Base-by-base conservation (phyloP, 2,329 filamentous ascomycete genomes). In the Colletotrichum musicola region DNA sequence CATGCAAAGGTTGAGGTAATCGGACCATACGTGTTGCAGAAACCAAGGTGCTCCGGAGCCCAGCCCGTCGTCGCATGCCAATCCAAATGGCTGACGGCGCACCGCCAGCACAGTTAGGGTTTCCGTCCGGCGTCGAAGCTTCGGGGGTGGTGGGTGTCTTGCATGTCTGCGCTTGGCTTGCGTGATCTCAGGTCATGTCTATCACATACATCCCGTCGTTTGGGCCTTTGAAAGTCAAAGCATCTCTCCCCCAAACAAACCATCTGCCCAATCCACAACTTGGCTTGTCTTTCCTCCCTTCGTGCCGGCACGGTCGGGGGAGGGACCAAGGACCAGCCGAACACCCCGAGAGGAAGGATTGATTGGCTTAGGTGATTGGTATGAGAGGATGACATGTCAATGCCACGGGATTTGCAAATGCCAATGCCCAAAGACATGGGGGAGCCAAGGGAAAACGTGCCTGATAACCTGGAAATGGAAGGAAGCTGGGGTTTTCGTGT, bases 201-300 rank as follows among this genome's bases (percentile, higher is more conserved):
- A 64, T 58, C n/a, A 44, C 60, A 54, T 40, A 68, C 64, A 16
- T 27, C n/a, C 38, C 62, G 47, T 10, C 42, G 62, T 10, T 10
- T 38, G 4, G 27, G 27, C 4, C 30, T 38, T 2, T 46, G 16
- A 14, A 14, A 46, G 44, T 35, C 53, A 30, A 49, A 56, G 50
- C 58, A 51, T 35, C 30, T 10, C 30, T 35, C 30, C 30, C 30
- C 30, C 30, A 35, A 35, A 35, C 9, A 30, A 7, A 2, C 30
- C 30, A 9, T 35, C 30, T 35, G 30, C 30, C 30, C 7, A 35
- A 10, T 35, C 30, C 30, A 35, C 30, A 35, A 35, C 30, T 9
- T 35, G 30, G 30, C 30, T 35, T 25, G 22, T 25, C 3, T 25
- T 2, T 35, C 30, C 30, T 35, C 30, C 40, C 35, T 30, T 5